These are phyloP conservation scores for Neofusicoccum umdonicola DNA, from an alignment of 2,329 filamentous ascomycete species.

Conservation along the genomic window DNA sequence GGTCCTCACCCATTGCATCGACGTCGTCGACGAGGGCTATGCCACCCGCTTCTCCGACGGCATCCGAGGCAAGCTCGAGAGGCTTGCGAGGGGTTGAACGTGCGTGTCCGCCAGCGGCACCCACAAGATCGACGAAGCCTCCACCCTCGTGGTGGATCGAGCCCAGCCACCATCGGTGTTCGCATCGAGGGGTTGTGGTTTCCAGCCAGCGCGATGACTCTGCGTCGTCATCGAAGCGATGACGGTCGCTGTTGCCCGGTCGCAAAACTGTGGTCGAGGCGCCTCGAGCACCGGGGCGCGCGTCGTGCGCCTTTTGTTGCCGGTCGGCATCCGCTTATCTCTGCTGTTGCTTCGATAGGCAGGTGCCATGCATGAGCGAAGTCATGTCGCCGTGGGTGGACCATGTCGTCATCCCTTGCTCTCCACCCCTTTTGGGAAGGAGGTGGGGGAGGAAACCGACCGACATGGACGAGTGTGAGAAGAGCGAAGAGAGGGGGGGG, in stretches of 20 bases:
- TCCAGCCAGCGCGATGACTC: neutral
- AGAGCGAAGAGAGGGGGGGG: neutral
- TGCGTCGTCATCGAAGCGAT: neutral
- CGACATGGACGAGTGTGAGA: too few species aligned
- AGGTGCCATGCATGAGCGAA: neutral
- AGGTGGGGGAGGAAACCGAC: neutral
- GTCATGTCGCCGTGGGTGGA: neutral
- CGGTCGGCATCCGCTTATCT: neutral
- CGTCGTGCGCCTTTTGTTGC: neutral
- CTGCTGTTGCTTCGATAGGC: neutral
- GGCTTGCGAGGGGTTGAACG: slow-evolving; percentile 35
- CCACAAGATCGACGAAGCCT: neutral
- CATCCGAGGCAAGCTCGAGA: slow-evolving; percentile 53
- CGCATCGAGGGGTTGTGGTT: neutral
- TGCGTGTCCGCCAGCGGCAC: neutral
- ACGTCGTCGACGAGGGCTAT: slow-evolving; percentile 53
- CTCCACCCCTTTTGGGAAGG: neutral
- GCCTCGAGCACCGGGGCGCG: neutral
- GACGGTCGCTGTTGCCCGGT: neutral
- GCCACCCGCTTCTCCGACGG: slow-evolving; percentile 55
- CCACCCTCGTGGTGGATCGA: neutral
- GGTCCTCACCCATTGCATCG: slow-evolving; percentile 52
- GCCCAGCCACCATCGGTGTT: neutral
- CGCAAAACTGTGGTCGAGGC: neutral
- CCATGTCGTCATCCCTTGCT: neutral